Evolutionary conservation across 805 yeast genomes (phyloP).

Genomic region (Cyberlindnera lachancei): DNA sequence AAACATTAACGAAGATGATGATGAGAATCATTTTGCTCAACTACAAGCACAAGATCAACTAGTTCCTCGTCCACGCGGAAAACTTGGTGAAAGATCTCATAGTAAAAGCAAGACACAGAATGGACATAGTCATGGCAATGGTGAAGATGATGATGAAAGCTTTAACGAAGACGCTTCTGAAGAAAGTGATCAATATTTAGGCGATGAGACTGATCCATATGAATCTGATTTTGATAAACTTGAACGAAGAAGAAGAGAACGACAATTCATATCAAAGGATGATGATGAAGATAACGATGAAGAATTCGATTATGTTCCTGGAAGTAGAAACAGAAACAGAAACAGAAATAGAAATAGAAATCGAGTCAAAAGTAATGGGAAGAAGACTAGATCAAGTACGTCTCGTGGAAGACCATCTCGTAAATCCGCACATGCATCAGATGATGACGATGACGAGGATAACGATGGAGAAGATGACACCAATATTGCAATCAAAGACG

Average conservation of each 20-base stretch:
- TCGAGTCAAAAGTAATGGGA: background rate
- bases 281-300: constrained; percentile 23
- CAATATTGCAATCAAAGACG: too few relatives aligned
- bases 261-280: constrained; percentile 21
- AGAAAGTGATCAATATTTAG: constrained; percentile 21
- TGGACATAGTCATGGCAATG: too few relatives aligned
- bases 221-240: constrained; percentile 9
- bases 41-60: constrained; percentile 3
- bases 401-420: background rate
- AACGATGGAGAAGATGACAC: constrained; percentile 20
- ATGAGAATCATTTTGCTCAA: constrained; percentile 4
- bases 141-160: constrained; percentile 25
- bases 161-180: constrained; percentile 36
- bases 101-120: too few relatives aligned
- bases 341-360: constrained; percentile 9
- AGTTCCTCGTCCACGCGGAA: constrained; percentile 3
- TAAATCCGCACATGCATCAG: background rate
- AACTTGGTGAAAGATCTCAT: constrained; percentile 11
- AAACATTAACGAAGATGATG: background rate
- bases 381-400: background rate
- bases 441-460: constrained; percentile 18
- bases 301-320: constrained; percentile 7
- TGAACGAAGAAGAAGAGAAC: constrained; percentile 12
- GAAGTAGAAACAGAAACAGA: constrained; percentile 8
- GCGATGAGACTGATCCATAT: constrained; percentile 9